These are phyloP conservation scores for Gracilaria gracilis DNA, from an alignment of 23 red algal species.

Conservation along the genomic window DNA sequence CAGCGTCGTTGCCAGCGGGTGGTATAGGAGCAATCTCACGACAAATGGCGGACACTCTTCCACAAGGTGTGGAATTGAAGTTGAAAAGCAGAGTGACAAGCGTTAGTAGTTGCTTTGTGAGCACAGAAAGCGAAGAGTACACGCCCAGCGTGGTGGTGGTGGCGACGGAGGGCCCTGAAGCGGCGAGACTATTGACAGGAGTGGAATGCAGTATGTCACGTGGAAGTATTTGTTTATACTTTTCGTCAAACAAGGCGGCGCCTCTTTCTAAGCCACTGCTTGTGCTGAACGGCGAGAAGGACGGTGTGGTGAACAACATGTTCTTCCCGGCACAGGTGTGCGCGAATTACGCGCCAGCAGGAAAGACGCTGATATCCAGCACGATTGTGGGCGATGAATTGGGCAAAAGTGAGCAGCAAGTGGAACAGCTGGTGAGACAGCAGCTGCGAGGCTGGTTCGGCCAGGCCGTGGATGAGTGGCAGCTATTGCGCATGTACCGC, in stretches of 20 bases:
- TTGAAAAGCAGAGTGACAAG: slow-evolving; percentile 56
- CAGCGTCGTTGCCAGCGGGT: slow-evolving; percentile 80
- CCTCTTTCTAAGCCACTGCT: slow-evolving; percentile 48
- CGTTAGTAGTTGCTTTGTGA: not conserved
- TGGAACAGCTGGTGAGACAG: slow-evolving; percentile 49
- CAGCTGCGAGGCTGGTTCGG: slow-evolving; percentile 86
- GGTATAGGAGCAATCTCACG: slow-evolving; percentile 85
- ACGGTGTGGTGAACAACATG: slow-evolving; percentile 83
- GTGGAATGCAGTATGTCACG: slow-evolving; percentile 8
- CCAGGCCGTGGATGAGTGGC: slow-evolving; percentile 78
- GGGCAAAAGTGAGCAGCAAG: slow-evolving; percentile 15
- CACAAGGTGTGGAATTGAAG: slow-evolving; percentile 47
- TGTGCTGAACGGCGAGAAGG: slow-evolving; percentile 77
- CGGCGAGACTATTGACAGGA: slow-evolving; percentile 54
- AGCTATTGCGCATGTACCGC: slow-evolving; percentile 64
- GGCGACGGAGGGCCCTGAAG: slow-evolving; percentile 78
- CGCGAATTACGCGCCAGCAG: slow-evolving; percentile 77
- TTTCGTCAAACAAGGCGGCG: slow-evolving; percentile 46
- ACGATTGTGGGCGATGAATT: slow-evolving; percentile 71
- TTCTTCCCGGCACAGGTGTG: slow-evolving; percentile 80
- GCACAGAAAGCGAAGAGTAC: slow-evolving; percentile 3
- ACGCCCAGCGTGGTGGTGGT: slow-evolving; percentile 63
- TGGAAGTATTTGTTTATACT: slow-evolving; percentile 87
- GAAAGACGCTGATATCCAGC: slow-evolving; percentile 77
- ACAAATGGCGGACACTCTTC: slow-evolving; percentile 45